A percentile compares a stretch with the other conserved stretches of the same genome.
phyloP scores from a whole-genome alignment of 2,329 filamentous ascomycete genomes.

The Tolypocladium amazonense region DNA sequence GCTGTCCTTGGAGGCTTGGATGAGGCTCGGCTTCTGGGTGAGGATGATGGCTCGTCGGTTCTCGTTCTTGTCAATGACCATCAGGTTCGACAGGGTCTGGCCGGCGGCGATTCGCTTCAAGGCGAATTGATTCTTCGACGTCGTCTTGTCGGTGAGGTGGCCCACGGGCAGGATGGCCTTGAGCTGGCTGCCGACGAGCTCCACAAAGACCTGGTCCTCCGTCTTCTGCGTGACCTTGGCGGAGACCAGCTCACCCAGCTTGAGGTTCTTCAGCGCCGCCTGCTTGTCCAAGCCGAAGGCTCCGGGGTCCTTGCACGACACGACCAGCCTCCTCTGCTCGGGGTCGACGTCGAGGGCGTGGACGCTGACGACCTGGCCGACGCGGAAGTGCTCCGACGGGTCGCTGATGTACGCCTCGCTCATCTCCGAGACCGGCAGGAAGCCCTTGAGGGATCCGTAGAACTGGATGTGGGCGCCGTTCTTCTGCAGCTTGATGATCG shows the following conservation, averaged over 20 bases:
- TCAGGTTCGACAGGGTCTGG: constrained; percentile 69
- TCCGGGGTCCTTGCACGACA: constrained; percentile 87
- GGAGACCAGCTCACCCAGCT: constrained; percentile 63
- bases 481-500: constrained; percentile 68
- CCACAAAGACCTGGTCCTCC: constrained; percentile 64
- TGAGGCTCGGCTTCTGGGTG: constrained; percentile 72
- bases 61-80: constrained; percentile 78
- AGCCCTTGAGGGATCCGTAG: constrained; percentile 73
- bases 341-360: constrained; percentile 75
- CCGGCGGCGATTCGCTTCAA: constrained; percentile 77
- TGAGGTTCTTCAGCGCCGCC: constrained; percentile 62
- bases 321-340: constrained; percentile 60
- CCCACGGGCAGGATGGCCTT: constrained; percentile 67
- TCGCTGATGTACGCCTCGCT: constrained; percentile 92
- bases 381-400: constrained; percentile 77
- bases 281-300: constrained; percentile 68
- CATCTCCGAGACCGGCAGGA: constrained; percentile 92
- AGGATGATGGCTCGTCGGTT: constrained; percentile 65
- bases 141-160: constrained; percentile 78
- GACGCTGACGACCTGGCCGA: constrained; percentile 85
- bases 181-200: constrained; percentile 62
- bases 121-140: constrained; percentile 64
- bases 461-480: constrained; percentile 87
- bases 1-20: constrained; percentile 63
- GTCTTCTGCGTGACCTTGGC: constrained; percentile 77